These are phyloP conservation scores for Trichoderma simmonsii DNA, from an alignment of 2,329 filamentous ascomycete species.

Conservation along the genomic window DNA sequence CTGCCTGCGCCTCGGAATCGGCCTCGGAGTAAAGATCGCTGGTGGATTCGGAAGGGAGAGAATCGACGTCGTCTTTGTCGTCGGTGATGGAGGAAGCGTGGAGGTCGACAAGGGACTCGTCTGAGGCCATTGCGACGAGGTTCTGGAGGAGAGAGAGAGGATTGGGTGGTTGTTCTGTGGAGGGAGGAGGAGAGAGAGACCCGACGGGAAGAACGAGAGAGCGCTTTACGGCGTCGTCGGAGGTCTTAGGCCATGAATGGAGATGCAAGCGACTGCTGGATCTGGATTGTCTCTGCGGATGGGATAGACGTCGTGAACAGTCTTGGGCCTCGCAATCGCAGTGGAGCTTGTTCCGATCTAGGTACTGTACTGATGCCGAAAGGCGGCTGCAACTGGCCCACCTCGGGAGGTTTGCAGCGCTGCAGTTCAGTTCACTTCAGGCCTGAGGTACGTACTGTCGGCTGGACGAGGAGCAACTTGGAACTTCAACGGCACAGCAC, in stretches of 20 bases:
- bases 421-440: not conserved
- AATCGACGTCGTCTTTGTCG: slow-evolving; percentile 57
- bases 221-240: not conserved
- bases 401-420: not conserved
- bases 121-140: slow-evolving; percentile 30
- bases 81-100: slow-evolving; percentile 45
- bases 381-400: not conserved
- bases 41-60: slow-evolving; percentile 60
- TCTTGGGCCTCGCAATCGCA: not conserved
- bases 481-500: not conserved
- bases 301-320: not conserved
- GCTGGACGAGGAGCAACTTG: not conserved
- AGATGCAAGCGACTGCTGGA: not conserved
- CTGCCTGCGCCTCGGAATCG: slow-evolving; percentile 81
- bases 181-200: not conserved
- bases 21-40: slow-evolving; percentile 56
- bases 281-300: not conserved
- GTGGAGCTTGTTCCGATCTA: slow-evolving; percentile 1
- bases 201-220: not conserved
- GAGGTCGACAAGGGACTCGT: slow-evolving; percentile 51
- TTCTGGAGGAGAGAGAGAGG: not conserved
- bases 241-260: slow-evolving; percentile 1
- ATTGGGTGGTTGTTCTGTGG: not conserved
- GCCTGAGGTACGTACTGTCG: not conserved
- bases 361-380: not conserved